Evolutionary conservation across 2,329 filamentous ascomycete genomes (phyloP), one percentile per base, ranked within the genome.

Genomic region (Chaetomium sp.): DNA sequence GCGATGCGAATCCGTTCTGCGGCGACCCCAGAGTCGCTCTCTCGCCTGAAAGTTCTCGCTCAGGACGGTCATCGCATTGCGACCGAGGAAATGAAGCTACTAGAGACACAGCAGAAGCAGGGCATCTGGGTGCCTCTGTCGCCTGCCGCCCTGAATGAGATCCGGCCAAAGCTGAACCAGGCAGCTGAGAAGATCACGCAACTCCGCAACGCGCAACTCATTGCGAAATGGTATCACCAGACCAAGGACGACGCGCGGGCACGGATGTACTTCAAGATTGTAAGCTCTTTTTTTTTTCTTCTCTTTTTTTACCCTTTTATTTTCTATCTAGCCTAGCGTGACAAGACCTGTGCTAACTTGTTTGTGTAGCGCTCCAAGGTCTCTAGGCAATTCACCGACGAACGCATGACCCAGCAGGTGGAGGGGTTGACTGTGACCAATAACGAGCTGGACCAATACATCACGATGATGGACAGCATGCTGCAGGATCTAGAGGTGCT

Each of bases 371-470:
- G 80, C 57, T 68, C 74, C 34, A 79, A 78, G 9, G 70, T 85
- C 36, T 62, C 74, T 0, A 74, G 73, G 45, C 82, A 85, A 62
- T 85, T 81, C 58, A 64, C 66, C 4, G 77, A 82, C 11, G 74
- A 79, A 1, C 67, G 70, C 48, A 74, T 79, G 71, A 70, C 65
- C 2, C 68, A 69, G 1, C 67, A 76, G 9, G 80, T 76, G 59
- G 71, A 76, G 6, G 68, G 66, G 2, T 79, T 85, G 46, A 80
- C 78, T 32, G 76, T 85, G 14, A 70, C 68, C n/a, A 65, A 70
- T 0, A 63, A 71, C 3, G 82, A 85, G 50, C 65, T 84, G 27
- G 77, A 82, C 34, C 69, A 75, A 33, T 73, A 74, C 35, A 71
- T 72, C 50, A 67, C 63, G 5, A 70, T 84, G 67, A 64, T 83